Conservation (phyloP, 169 alveolate species). For the Cryptosporidium andersoni region DNA sequence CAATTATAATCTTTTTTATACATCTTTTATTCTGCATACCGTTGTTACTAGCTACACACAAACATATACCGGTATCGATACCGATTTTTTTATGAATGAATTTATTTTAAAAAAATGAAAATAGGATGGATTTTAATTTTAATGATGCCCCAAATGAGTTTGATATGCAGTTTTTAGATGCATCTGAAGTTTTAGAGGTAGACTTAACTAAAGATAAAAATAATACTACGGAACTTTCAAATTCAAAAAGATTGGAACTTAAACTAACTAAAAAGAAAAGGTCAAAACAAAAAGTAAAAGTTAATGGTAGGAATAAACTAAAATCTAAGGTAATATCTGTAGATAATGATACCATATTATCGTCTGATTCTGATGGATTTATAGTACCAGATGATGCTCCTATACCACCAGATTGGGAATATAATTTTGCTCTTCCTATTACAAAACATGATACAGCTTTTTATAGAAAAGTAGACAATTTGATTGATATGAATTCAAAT, state of each 20-base stretch:
- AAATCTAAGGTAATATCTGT: background rate
- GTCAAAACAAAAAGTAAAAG: background rate
- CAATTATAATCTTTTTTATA: no score
- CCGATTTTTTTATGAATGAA: no score
- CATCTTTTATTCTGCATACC: no score
- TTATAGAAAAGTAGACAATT: conserved; percentile 38
- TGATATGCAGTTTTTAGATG: no score
- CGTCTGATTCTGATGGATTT: conserved; percentile 39
- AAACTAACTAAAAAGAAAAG: background rate
- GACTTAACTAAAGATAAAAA: no score
- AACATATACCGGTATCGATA: no score
- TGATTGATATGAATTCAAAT: background rate
- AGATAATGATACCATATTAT: background rate
- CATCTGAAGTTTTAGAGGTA: no score
- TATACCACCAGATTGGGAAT: conserved; percentile 70
- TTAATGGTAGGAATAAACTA: background rate
- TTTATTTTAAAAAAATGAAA: no score
- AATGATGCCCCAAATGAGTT: no score
- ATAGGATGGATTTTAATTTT: no score
- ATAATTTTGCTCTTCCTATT: conserved; percentile 39
- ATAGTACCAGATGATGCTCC: conserved; percentile 64
- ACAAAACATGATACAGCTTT: conserved; percentile 45
- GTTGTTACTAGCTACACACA: no score
- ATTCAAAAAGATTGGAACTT: background rate
- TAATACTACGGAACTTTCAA: background rate